Evolutionary conservation across 2,329 filamentous ascomycete genomes (phyloP).

Genomic region (Talaromyces sp.): DNA sequence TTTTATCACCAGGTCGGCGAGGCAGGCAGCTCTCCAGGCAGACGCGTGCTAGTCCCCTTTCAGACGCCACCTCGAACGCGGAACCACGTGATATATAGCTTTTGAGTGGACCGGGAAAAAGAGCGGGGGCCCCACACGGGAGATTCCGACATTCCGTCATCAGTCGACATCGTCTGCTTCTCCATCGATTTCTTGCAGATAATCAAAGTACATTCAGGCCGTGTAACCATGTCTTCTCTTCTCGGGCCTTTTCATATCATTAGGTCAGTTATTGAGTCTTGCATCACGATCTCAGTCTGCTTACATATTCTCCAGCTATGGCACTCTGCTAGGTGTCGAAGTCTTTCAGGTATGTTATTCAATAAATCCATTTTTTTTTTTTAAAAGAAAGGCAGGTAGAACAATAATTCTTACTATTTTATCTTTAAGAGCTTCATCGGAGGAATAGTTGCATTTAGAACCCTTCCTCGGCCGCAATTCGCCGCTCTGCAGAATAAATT

Average conservation of each 20-base stretch:
- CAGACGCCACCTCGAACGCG: conserved; percentile 26
- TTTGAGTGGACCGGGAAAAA: background rate
- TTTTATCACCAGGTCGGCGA: background rate
- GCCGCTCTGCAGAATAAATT: conserved; percentile 71
- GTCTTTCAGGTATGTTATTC: conserved; percentile 66
- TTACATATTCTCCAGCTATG: conserved; percentile 57
- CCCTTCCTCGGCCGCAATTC: conserved; percentile 75
- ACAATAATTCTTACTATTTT: conserved; percentile 3
- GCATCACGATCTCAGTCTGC: background rate
- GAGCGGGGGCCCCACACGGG: background rate
- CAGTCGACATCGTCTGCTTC: background rate
- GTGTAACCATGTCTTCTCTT: conserved; percentile 5
- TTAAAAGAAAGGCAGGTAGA: background rate
- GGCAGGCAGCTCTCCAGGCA: conserved; percentile 25
- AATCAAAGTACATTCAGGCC: background rate
- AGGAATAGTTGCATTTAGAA: conserved; percentile 69
- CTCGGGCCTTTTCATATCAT: conserved; percentile 16
- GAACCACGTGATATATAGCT: conserved; percentile 35
- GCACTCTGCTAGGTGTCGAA: conserved; percentile 77
- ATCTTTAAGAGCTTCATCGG: conserved; percentile 63
- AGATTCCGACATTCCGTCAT: conserved; percentile 1
- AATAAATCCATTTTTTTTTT: background rate
- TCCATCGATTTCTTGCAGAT: background rate
- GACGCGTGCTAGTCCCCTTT: conserved; percentile 38
- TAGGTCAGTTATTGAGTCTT: conserved; percentile 15